Conservation (phyloP, 768 basidiomycete genomes). For the Tremella mesenterica region DNA sequence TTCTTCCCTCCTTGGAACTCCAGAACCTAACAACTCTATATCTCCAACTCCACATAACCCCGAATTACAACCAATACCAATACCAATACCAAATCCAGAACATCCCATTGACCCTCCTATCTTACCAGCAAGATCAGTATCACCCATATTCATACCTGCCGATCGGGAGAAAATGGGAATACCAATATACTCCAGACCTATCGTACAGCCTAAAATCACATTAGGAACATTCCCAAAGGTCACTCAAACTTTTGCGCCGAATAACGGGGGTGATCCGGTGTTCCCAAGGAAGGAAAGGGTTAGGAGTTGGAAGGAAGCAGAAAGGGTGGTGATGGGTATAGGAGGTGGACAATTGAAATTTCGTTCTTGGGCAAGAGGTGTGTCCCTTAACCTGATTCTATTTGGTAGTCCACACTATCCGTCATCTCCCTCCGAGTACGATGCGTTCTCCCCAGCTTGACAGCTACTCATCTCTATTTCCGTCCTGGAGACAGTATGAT, state of each 20-base stretch:
- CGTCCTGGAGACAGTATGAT: no score
- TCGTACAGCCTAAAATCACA: constrained; percentile 24
- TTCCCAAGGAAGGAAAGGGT: constrained; percentile 34
- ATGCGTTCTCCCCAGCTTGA: neutral
- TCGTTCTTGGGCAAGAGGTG: constrained; percentile 28
- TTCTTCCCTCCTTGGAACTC: neutral
- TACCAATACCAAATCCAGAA: no score
- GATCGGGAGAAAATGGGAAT: constrained; percentile 23
- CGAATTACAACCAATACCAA: no score
- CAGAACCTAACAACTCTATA: no score
- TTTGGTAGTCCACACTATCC: neutral
- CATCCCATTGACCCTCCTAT: no score
- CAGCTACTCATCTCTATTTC: neutral
- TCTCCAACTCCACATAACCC: no score
- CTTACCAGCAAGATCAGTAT: no score
- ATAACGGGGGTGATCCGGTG: constrained; percentile 28
- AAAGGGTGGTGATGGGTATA: constrained; percentile 16
- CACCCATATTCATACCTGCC: constrained; percentile 26
- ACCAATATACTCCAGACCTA: constrained; percentile 32
- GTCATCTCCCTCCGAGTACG: neutral
- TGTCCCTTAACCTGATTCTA: neutral
- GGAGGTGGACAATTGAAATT: constrained; percentile 29
- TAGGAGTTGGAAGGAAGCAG: constrained; percentile 17
- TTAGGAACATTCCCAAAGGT: constrained; percentile 35
- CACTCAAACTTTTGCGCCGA: constrained; percentile 26